These are phyloP conservation scores for Oryza longistaminata DNA, from an alignment of 176 grass and related monocot species.

Conservation along the genomic window DNA sequence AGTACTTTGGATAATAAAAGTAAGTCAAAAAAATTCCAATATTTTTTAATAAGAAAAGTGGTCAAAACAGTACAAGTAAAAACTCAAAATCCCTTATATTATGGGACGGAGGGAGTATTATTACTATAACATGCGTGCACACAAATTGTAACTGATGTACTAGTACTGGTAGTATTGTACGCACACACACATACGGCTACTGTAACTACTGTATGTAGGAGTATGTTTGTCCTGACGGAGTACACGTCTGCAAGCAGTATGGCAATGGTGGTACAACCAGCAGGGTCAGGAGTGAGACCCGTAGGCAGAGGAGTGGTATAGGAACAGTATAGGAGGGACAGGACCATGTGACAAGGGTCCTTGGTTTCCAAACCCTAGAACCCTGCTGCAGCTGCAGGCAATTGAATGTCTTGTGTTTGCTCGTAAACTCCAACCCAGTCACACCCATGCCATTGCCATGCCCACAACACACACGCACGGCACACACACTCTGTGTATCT, in stretches of 20 bases:
- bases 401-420: constrained; percentile 39
- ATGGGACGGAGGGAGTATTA: no score
- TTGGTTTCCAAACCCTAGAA: constrained; percentile 48
- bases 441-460: not conserved
- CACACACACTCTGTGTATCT: no score
- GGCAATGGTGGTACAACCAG: not conserved
- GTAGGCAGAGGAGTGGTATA: not conserved
- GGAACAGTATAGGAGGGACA: constrained; percentile 10
- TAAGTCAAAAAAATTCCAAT: no score
- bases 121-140: no score
- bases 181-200: no score
- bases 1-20: no score
- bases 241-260: not conserved
- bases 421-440: constrained; percentile 20
- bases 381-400: not conserved
- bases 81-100: no score
- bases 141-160: no score
- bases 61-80: no score
- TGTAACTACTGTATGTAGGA: no score
- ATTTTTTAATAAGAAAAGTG: no score
- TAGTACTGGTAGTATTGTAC: not conserved
- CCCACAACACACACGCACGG: not conserved
- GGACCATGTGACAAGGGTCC: constrained; percentile 42
- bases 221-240: not conserved
- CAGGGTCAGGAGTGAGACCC: not conserved